These are phyloP conservation scores for Theobroma grandiflorum DNA, from an alignment of 441 rosid species.

Conservation along the genomic window DNA sequence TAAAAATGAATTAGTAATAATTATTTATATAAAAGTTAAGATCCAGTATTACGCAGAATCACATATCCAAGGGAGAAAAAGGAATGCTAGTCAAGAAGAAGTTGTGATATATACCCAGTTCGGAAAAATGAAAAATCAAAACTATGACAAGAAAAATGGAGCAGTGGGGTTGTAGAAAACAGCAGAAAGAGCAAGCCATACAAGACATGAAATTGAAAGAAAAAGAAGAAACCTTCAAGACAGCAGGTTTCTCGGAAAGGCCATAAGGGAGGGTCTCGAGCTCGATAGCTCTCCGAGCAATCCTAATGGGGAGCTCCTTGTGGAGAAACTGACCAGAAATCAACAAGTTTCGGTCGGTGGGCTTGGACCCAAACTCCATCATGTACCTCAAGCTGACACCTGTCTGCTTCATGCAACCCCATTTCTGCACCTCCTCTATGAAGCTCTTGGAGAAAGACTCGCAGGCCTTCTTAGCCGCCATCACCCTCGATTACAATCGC, in stretches of 20 bases:
- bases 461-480: conserved; percentile 79
- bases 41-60: conserved; percentile 3
- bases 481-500: background rate
- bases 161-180: background rate
- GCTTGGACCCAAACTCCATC: conserved; percentile 93
- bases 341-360: conserved; percentile 70
- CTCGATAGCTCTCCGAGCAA: conserved; percentile 85
- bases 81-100: background rate
- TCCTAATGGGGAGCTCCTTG: conserved; percentile 85
- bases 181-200: conserved; percentile 3
- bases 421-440: conserved; percentile 73
- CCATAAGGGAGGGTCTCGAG: conserved; percentile 84
- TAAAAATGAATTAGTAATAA: background rate
- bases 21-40: conserved; percentile 5
- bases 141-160: background rate
- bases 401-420: conserved; percentile 95
- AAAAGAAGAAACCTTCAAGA: conserved; percentile 54
- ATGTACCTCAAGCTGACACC: conserved; percentile 92
- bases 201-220: background rate
- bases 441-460: conserved; percentile 64
- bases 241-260: conserved; percentile 80
- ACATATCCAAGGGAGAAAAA: background rate
- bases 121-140: background rate
- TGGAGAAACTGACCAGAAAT: conserved; percentile 88
- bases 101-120: conserved; percentile 1